Evolutionary conservation across 495 filamentous ascomycete species (phyloP).

Genomic region (Podospora appendiculata): DNA sequence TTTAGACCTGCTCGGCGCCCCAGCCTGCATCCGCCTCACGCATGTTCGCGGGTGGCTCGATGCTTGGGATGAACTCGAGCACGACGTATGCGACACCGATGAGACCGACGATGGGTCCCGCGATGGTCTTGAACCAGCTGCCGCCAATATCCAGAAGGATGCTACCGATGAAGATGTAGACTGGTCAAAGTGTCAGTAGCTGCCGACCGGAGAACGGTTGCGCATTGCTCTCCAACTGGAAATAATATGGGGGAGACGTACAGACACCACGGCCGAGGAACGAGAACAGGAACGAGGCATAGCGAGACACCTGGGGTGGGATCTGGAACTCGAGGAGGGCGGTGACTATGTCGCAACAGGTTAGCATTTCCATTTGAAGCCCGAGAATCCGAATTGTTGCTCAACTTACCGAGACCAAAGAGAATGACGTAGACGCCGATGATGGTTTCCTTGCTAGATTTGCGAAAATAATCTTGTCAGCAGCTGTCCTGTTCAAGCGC

Average conservation of each 20-base stretch:
- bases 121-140: slow-evolving; percentile 44
- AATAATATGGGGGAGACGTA: slow-evolving; percentile 42
- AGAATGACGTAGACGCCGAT: slow-evolving; percentile 62
- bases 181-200: slow-evolving; percentile 30
- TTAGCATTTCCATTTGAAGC: slow-evolving; percentile 4
- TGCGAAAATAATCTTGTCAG: not conserved
- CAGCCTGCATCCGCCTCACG: slow-evolving; percentile 80
- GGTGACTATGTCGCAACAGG: not conserved
- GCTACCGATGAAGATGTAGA: slow-evolving; percentile 88
- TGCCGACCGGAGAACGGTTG: too few relatives aligned
- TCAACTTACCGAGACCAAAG: slow-evolving; percentile 57
- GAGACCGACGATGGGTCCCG: slow-evolving; percentile 64
- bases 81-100: slow-evolving; percentile 72
- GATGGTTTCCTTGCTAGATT: not conserved
- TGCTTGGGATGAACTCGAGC: slow-evolving; percentile 89
- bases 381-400: not conserved
- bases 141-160: too few relatives aligned
- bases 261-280: slow-evolving; percentile 93
- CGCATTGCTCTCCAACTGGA: not conserved
- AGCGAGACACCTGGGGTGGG: slow-evolving; percentile 82
- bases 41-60: slow-evolving; percentile 98
- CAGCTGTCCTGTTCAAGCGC: too few relatives aligned
- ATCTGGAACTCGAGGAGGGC: slow-evolving; percentile 70
- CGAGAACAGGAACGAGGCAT: slow-evolving; percentile 95
- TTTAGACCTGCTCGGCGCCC: slow-evolving; percentile 86